Evolutionary conservation across 2,329 filamentous ascomycete species (phyloP).

Genomic region (Aureobasidium sp.): DNA sequence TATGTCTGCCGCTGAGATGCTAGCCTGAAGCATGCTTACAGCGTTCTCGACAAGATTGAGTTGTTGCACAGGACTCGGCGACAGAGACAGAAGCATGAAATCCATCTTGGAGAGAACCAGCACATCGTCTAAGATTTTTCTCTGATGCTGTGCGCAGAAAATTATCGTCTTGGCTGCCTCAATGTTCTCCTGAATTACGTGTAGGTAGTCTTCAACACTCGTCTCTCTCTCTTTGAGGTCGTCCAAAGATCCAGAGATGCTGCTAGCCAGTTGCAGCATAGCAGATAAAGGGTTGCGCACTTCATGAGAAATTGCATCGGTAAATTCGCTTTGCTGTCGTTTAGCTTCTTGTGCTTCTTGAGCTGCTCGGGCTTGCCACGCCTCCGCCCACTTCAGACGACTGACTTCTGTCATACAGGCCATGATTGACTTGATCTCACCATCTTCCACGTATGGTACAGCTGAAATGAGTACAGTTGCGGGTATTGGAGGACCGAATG

Average conservation of each 20-base stretch:
- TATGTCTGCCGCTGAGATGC: slow-evolving; percentile 25
- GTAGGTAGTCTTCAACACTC: not conserved
- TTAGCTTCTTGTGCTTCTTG: slow-evolving; percentile 30
- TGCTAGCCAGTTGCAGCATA: slow-evolving; percentile 37
- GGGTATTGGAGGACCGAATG: not conserved
- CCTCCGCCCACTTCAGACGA: slow-evolving; percentile 18
- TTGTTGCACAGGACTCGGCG: slow-evolving; percentile 29
- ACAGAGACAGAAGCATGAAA: slow-evolving; percentile 27
- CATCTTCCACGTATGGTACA: slow-evolving; percentile 1
- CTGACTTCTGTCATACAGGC: slow-evolving; percentile 10
- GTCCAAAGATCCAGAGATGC: slow-evolving; percentile 27
- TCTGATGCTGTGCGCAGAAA: not conserved
- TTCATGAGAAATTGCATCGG: slow-evolving; percentile 32
- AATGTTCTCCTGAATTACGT: not conserved
- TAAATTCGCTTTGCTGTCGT: slow-evolving; percentile 28
- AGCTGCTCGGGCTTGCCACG: slow-evolving; percentile 22
- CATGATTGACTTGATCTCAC: slow-evolving; percentile 9
- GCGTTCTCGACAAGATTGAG: slow-evolving; percentile 27
- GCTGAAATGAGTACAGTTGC: slow-evolving; percentile 3
- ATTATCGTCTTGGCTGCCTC: slow-evolving; percentile 15
- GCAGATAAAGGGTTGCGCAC: slow-evolving; percentile 37
- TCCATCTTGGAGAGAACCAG: slow-evolving; percentile 33
- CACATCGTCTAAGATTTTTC: slow-evolving; percentile 38
- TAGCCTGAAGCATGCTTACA: slow-evolving; percentile 30
- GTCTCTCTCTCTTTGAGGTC: not conserved